These are phyloP conservation scores for Pelargonium citronellum DNA, from an alignment of 441 rosid species.

Conservation along the genomic window DNA sequence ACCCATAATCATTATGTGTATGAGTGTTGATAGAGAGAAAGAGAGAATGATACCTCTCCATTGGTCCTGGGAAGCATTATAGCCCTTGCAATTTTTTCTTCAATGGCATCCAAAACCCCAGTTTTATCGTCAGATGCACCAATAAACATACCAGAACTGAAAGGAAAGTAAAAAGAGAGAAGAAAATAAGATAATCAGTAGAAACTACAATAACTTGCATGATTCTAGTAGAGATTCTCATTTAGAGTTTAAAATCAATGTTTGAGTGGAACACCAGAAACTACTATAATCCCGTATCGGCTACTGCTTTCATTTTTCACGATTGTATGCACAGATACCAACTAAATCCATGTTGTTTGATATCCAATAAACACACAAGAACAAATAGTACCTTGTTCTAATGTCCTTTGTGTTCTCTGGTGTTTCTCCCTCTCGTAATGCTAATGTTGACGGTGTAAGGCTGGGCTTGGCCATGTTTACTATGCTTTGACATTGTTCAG, in stretches of 20 bases:
- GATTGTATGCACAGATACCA: background rate
- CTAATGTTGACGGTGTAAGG: slow-evolving; percentile 52
- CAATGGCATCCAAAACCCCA: slow-evolving; percentile 46
- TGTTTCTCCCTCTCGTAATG: slow-evolving; percentile 51
- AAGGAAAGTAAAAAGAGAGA: slow-evolving; percentile 16
- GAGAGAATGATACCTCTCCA: slow-evolving; percentile 43
- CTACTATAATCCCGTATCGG: background rate
- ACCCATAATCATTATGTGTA: background rate
- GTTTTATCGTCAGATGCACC: slow-evolving; percentile 41
- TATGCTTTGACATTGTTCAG: slow-evolving; percentile 49
- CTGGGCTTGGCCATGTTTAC: slow-evolving; percentile 40
- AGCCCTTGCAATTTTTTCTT: slow-evolving; percentile 57
- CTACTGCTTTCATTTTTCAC: background rate
- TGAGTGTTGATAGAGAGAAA: background rate
- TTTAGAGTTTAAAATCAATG: too few species aligned
- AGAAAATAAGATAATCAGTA: background rate
- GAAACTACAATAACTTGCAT: background rate
- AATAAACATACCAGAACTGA: slow-evolving; percentile 55
- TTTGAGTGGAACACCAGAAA: background rate
- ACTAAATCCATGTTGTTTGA: background rate
- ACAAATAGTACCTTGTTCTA: slow-evolving; percentile 58
- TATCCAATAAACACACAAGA: background rate
- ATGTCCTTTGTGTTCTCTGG: slow-evolving; percentile 33
- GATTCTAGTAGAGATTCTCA: background rate
- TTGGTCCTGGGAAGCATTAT: slow-evolving; percentile 45